Conservation (phyloP, 768 basidiomycete species). For the Punctularia strigosozonata region DNA sequence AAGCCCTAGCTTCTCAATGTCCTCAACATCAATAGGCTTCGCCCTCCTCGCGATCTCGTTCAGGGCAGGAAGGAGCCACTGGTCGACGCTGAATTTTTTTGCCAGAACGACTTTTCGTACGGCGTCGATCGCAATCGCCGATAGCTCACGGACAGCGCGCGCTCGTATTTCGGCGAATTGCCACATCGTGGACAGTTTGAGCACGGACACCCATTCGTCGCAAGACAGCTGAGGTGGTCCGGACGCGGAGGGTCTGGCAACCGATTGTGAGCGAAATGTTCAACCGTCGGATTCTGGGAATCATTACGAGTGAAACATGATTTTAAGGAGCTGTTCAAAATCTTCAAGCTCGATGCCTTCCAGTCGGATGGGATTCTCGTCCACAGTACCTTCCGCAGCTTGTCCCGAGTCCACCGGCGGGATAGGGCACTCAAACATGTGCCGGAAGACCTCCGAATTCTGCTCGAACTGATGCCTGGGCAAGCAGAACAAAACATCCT, state of each 20-base stretch:
- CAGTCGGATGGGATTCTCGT: constrained; percentile 14
- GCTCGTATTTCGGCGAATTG: constrained; percentile 18
- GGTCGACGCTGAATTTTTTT: constrained; percentile 16
- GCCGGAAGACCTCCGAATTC: constrained; percentile 15
- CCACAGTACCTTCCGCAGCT: constrained; percentile 11
- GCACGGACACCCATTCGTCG: constrained; percentile 24
- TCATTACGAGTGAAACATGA: constrained; percentile 8
- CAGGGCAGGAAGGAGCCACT: constrained; percentile 23
- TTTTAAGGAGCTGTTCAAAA: constrained; percentile 15
- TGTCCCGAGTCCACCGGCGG: not conserved
- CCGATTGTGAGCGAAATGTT: not conserved
- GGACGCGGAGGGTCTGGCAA: not conserved
- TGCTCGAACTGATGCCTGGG: constrained; percentile 14
- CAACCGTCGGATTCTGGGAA: not conserved
- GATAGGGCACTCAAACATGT: constrained; percentile 15
- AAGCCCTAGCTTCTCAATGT: constrained; percentile 17
- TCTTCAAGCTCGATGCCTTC: constrained; percentile 13
- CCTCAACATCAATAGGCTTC: constrained; percentile 14
- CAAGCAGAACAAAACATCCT: constrained; percentile 15
- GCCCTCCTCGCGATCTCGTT: constrained; percentile 13
- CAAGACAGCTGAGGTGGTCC: not conserved
- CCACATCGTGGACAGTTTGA: constrained; percentile 30
- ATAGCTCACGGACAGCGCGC: constrained; percentile 18
- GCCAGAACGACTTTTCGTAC: constrained; percentile 20
- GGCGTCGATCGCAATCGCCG: constrained; percentile 6